Evolutionary conservation across 768 basidiomycete species (phyloP), one percentile per base, ranked within the genome.

Genomic region (Trametes cingulata): DNA sequence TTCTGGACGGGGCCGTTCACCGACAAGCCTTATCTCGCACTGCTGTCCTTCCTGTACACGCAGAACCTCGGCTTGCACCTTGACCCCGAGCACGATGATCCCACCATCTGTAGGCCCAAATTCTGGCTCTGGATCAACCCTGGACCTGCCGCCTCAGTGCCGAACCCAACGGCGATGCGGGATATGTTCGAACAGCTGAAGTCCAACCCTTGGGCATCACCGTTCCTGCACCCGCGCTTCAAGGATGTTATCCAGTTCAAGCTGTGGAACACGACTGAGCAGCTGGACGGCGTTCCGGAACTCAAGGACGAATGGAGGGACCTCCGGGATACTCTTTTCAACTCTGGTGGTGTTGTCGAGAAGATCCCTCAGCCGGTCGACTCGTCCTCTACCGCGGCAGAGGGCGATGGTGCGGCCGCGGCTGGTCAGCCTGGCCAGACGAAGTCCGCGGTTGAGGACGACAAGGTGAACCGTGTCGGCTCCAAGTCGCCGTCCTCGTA

Each of bases 101-200:
- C 83, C 0, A 67, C 70, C 1, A 79, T 86, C 24, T 99, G 97
- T 73, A 83, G 94, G 36, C 93, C 97, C 0, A 85, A 95, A 68
- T 91, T 98, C 70, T 98, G 94, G 94, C 74, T 98, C 49, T 99
- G 96, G 96, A 95, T 98, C 71, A 98, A 96, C 71, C 95, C 96
- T 9, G 95, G 94, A n/a, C 94, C 95, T 2, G 95, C 95, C 14
- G 93, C 94, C 0, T 81, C 90, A 12, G 82, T 94, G 1, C 93
- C 93, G 0, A 95, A 95, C 68, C 90, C 91, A 14, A 81, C 81
- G 41, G 96, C 94, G 3, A 73, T 85, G 54, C 77, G 76, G 25
- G 88, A 95, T 69, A 95, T 98, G 94, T 90, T 84, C 70, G 83
- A 85, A 24, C 81, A 86, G 66, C 83, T 98, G 39, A 87, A 85